Conservation (phyloP, 306 rosid genomes). For the Malus domestica region DNA sequence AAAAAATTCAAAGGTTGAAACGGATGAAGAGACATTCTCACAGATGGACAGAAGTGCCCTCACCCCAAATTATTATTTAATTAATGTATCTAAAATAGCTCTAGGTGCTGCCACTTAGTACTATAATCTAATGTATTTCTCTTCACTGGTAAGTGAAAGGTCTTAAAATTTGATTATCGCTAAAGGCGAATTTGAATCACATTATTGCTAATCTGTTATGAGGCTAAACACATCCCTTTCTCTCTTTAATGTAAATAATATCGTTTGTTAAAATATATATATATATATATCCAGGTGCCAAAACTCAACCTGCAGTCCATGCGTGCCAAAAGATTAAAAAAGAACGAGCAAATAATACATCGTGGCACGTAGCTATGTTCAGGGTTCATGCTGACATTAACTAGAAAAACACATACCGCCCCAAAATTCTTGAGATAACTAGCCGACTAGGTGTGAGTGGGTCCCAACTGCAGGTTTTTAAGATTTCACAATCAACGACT, state of each 20-base stretch:
- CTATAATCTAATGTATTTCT: too few relatives aligned
- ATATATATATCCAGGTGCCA: neutral
- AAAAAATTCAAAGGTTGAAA: neutral
- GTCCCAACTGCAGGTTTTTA: conserved; percentile 3
- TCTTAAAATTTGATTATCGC: too few relatives aligned
- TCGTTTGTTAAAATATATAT: too few relatives aligned
- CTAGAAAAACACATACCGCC: neutral
- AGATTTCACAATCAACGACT: neutral
- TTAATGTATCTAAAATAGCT: too few relatives aligned
- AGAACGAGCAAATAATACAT: neutral
- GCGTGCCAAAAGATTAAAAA: neutral
- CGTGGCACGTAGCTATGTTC: conserved; percentile 5
- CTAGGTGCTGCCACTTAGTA: too few relatives aligned
- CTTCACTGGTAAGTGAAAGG: too few relatives aligned
- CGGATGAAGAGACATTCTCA: neutral
- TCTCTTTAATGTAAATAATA: too few relatives aligned
- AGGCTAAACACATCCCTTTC: too few relatives aligned
- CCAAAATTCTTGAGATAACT: neutral
- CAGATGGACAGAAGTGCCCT: conserved; percentile 7
- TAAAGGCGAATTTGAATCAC: accelerated
- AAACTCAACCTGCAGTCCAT: neutral
- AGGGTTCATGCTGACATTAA: neutral
- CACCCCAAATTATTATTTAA: neutral
- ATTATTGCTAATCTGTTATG: accelerated
- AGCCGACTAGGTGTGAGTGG: neutral